phyloP scores from a whole-genome alignment of 2,329 filamentous ascomycete genomes.

The Stachybotrys echinatus region DNA sequence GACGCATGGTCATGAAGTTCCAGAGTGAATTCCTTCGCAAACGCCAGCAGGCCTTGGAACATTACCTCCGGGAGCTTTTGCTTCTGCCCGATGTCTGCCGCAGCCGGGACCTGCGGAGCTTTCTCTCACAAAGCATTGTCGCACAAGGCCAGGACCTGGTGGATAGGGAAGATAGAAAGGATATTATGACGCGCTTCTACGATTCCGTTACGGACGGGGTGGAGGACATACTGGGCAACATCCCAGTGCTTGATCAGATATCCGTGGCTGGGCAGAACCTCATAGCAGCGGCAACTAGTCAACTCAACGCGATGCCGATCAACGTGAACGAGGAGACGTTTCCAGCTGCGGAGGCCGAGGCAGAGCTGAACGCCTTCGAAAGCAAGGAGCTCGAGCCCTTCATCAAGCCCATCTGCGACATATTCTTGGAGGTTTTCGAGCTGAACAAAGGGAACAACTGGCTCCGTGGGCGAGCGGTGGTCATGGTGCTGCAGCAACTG shows the following conservation, averaged over 20 bases:
- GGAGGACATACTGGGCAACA: conserved; percentile 95
- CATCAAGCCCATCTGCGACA: conserved; percentile 96
- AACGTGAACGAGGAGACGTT: conserved; percentile 44
- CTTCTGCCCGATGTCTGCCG: conserved; percentile 89
- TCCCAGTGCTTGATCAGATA: conserved; percentile 90
- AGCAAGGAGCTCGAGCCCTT: conserved; percentile 87
- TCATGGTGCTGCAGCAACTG: conserved; percentile 92
- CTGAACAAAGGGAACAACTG: conserved; percentile 94
- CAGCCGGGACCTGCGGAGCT: conserved; percentile 84
- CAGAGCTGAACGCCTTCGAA: conserved; percentile 90
- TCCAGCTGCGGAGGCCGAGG: conserved; percentile 73
- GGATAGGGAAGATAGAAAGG: conserved; percentile 62
- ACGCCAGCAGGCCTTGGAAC: conserved; percentile 74
- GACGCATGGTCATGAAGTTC: conserved; percentile 92
- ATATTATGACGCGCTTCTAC: conserved; percentile 92
- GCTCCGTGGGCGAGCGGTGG: conserved; percentile 90
- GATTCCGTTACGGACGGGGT: conserved; percentile 96
- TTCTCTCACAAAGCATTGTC: conserved; percentile 83
- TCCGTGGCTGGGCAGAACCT: conserved; percentile 90
- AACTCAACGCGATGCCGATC: conserved; percentile 53
- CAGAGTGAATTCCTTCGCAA: conserved; percentile 95
- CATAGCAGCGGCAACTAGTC: conserved; percentile 67
- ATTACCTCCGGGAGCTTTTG: conserved; percentile 77
- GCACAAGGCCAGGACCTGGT: conserved; percentile 54
- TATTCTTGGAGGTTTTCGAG: conserved; percentile 94